phyloP scores from a whole-genome alignment of 139 green algal genomes.

The Mychonastes homosphaera region DNA sequence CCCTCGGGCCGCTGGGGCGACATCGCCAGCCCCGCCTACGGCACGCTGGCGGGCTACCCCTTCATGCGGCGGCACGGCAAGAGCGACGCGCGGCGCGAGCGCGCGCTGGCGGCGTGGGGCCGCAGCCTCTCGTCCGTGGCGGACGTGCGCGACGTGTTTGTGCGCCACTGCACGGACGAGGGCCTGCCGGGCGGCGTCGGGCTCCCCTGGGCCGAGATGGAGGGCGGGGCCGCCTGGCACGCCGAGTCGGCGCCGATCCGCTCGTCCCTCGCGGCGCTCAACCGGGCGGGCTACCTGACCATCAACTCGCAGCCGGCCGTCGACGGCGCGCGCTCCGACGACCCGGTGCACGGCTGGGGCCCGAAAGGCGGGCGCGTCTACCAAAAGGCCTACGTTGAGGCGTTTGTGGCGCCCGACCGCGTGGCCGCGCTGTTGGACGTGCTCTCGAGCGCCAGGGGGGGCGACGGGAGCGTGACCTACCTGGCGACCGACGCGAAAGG shows the following conservation, averaged over 20 bases:
- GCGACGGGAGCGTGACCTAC: constrained; percentile 47
- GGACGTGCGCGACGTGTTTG: constrained; percentile 61
- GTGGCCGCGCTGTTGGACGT: constrained; percentile 38
- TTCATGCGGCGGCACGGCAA: constrained; percentile 49
- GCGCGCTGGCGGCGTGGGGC: constrained; percentile 45
- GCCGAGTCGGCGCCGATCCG: constrained; percentile 37
- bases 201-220: constrained; percentile 68
- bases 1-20: constrained; percentile 42
- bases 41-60: constrained; percentile 49
- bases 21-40: constrained; percentile 42
- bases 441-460: no score
- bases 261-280: constrained; percentile 34
- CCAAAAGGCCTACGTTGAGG: constrained; percentile 81
- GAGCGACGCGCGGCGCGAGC: constrained; percentile 40
- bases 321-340: constrained; percentile 42
- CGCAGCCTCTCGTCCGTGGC: constrained; percentile 20
- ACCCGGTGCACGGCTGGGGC: constrained; percentile 60
- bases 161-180: constrained; percentile 29
- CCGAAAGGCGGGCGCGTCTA: constrained; percentile 44
- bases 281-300: constrained; percentile 49
- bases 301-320: constrained; percentile 67
- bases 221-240: constrained; percentile 44
- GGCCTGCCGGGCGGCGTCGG: not conserved
- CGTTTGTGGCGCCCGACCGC: constrained; percentile 55
- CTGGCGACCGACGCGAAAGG: constrained; percentile 50